Base-by-base conservation (phyloP, 1,284 basidiomycete species). In the Ceraceosorus guamensis region DNA sequence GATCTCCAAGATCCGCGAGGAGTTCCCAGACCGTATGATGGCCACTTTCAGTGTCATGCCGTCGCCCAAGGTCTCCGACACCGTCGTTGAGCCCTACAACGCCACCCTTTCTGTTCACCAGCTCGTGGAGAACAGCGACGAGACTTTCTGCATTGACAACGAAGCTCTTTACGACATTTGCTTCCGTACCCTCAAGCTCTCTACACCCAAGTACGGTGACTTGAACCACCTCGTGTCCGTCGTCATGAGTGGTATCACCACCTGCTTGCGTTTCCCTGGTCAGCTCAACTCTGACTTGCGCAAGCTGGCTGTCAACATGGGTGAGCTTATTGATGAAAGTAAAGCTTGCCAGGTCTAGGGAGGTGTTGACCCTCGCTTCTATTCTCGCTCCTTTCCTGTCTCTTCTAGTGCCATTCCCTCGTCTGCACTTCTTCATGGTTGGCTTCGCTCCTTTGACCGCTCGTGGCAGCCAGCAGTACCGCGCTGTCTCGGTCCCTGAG, bases 251-350 rank as follows among this genome's bases (percentile, higher is more conserved):
- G 93, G 93, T 77, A 88, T 92, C 77, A 92, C 91, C 10, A 95
- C 91, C 61, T 91, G 87, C 78, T 80, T 95, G 79, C 90, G 90
- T 59, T 97, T 98, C 90, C 92, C 92, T 76, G 93, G 92, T 82
- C 91, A 93, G 79, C 85, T 97, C 75, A 97, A 96, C 85, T 96
- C 92, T 55, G 92, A 97, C 77, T 83, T 97, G 55, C 83, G 91
- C 77, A 97, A 97, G 81, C 82, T 97, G 66, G 92, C 91, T 65
- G 92, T 96, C 78, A 97, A 97, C 86, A 91, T 97, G 91, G 89
- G 87, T 87, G 75, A 46, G 84, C 80, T 16, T 6, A 45, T 35
- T 10, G 47, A 33, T 45, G 14, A 24, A 41, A 30, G 48, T n/a
- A 34, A 43, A n/a, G n/a, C n/a, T 31, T 46, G 39, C 50, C 31